Base-by-base conservation (phyloP, 2,329 filamentous ascomycete species). In the Graphilbum sp. region DNA sequence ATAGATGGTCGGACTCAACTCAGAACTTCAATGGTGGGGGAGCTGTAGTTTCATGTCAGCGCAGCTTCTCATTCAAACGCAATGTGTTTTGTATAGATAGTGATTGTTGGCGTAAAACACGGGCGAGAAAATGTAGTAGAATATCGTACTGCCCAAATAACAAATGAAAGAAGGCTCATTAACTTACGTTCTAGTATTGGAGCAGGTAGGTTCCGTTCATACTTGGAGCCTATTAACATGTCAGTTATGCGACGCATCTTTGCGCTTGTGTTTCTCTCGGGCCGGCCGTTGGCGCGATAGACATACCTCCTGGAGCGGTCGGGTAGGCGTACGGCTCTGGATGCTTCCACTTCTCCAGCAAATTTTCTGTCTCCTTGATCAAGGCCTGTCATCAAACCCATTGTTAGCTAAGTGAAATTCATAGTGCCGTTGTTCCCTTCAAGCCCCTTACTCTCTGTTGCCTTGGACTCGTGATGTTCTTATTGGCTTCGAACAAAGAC, bases 271-370 rank as follows among this genome's bases (percentile, higher is more conserved):
- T n/a, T n/a, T n/a, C n/a, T n/a, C n/a, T n/a, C n/a, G n/a, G 38
- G 46, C 38, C 36, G 43, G 42, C 40, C 13, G 21, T 3, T 15
- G 16, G 5, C 27, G 5, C 31, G 19, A 3, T 25, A 11, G n/a
- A 37, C 71, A 46, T 65, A 90, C 88, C 90, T 69, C 90, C 90
- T 11, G 90, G 90, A 30, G 90, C 88, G 32, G 85, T 93, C 13
- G 90, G 90, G 47, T 79, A 74, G 49, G 73, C 67, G 57, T 94
- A 96, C 24, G 90, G 87, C 57, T 98, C 90, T 4, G 90, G 90
- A 54, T 98, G 90, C 64, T 96, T 96, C 88, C 88, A 98, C 59
- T 79, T 82, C 52, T 90, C 75, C 45, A 98, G 64, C 42, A 95
- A 57, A 49, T 79, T 79, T 59, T 96, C 87, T 5, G 90, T 88